Evolutionary conservation across 2,329 filamentous ascomycete species (phyloP).

Genomic region (Knoxdaviesia capensis): DNA sequence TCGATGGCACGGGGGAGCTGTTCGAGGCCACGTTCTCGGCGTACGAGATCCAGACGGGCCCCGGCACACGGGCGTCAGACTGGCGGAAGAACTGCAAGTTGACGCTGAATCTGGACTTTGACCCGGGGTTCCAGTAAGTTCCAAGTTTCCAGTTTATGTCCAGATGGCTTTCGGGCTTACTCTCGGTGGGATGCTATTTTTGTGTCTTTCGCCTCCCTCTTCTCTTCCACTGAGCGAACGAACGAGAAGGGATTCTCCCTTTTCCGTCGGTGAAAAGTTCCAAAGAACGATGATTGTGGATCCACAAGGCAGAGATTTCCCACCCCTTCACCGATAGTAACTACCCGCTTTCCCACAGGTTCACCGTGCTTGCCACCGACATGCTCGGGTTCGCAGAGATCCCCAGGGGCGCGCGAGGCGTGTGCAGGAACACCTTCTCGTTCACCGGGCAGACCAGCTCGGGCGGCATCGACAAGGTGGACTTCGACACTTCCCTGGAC

Average conservation of each 20-base stretch:
- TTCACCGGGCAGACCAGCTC: constrained; percentile 8
- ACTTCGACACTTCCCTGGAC: constrained; percentile 5
- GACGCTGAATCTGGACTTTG: constrained; percentile 9
- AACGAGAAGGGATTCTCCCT: too few relatives aligned
- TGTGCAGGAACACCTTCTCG: constrained; percentile 10
- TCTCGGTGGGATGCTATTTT: too few relatives aligned
- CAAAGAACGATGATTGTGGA: too few relatives aligned
- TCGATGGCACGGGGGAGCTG: constrained; percentile 8
- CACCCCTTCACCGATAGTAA: too few relatives aligned
- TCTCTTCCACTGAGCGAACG: too few relatives aligned
- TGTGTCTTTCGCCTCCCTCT: too few relatives aligned
- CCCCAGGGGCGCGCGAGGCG: constrained; percentile 6
- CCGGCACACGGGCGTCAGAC: constrained; percentile 6
- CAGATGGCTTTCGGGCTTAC: too few relatives aligned
- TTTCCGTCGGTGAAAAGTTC: too few relatives aligned
- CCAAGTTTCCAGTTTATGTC: too few relatives aligned
- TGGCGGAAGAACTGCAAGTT: constrained; percentile 12
- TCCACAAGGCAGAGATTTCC: too few relatives aligned
- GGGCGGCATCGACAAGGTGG: constrained; percentile 6
- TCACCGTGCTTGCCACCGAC: constrained; percentile 9
- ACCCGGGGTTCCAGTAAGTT: constrained; percentile 9
- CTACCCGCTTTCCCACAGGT: constrained; percentile 4
- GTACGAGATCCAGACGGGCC: constrained; percentile 9
- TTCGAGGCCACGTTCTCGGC: constrained; percentile 10
- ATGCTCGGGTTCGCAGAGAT: constrained; percentile 11